A percentile compares a stretch with the other conserved stretches of the same genome.
These are phyloP conservation scores for Bretziella fagacearum DNA, from an alignment of 2,329 filamentous ascomycete genomes.

Conservation along the genomic window DNA sequence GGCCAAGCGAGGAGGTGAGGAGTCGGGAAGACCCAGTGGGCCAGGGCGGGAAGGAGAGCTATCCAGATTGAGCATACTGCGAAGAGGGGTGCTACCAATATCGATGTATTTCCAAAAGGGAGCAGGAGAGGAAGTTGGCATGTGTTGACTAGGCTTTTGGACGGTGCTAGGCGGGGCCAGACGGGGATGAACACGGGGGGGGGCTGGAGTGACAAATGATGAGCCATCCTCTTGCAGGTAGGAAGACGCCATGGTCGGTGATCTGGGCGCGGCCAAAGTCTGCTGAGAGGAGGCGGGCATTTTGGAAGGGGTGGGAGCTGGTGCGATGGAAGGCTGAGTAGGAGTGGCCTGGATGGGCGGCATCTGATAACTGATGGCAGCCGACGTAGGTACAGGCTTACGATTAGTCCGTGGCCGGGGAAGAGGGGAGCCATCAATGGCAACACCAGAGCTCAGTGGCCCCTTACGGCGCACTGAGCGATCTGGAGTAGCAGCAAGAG, in stretches of 20 bases:
- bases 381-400: conserved; percentile 10
- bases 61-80: conserved; percentile 33
- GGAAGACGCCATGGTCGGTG: conserved; percentile 44
- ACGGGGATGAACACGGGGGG: conserved; percentile 54
- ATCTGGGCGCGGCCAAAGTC: conserved; percentile 25
- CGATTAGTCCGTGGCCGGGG: conserved; percentile 31
- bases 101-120: conserved; percentile 82
- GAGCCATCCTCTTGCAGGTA: conserved; percentile 42
- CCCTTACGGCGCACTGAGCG: conserved; percentile 21
- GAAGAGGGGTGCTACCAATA: conserved; percentile 54
- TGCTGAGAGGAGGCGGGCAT: conserved; percentile 9
- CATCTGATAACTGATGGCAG: conserved; percentile 24
- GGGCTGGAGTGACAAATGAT: conserved; percentile 55
- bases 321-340: background rate
- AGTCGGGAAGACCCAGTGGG: background rate
- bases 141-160: conserved; percentile 66
- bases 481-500: conserved; percentile 42
- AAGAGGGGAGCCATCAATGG: conserved; percentile 44
- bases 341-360: conserved; percentile 1
- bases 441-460: conserved; percentile 22
- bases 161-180: conserved; percentile 66
- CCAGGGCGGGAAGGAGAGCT: conserved; percentile 38
- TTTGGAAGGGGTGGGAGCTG: background rate
- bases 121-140: conserved; percentile 70
- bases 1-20: conserved; percentile 5